Base-by-base conservation (phyloP, 2,329 filamentous ascomycete species). In the Monilinia polystroma region DNA sequence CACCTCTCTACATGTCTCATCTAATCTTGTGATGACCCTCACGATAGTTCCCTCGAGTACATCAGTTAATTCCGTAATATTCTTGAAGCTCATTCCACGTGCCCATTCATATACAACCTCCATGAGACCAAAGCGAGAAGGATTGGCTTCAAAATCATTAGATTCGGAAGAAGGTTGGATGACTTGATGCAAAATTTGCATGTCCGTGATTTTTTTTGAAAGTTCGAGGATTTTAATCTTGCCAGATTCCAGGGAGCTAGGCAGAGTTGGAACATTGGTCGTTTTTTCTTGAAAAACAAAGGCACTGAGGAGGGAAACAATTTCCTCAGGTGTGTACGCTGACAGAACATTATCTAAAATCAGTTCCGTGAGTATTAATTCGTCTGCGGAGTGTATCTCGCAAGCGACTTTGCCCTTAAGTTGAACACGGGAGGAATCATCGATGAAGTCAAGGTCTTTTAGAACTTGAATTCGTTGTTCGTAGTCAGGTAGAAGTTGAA, bases 21-120 rank as follows among this genome's bases (percentile, higher is more conserved):
- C 95, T 67, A 99, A 81, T 35, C 95, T 83, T 53, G 93, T 96
- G 73, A 99, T 98, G 2, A 95, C 94, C 63, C 95, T 84, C 58
- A 99, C 95, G 79, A 99, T 98, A 0, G 95, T 98, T 1, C 95
- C 95, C 79, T 99, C 95, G 74, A 98, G 87, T 67, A 99, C 93
- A 77, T 98, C 94, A 10, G 95, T 99, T 76, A 99, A 80, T 72
- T 94, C 91, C 0, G 94, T 98, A 72, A 99, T 99, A 71, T 95
- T 94, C 79, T 96, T 96, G 83, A 99, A 99, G 63, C 91, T 94
- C 92, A 98, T 98, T 35, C 95, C 95, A 60, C 92, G 84, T 12
- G 95, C 95, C 95, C 95, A 99, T 78, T 99, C 95, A 77, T 98
- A 97, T 45, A 99, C 96, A 0, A 99, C 95, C 78, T 99, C 95